These are phyloP conservation scores for Hysterangium stoloniferum DNA, from an alignment of 768 basidiomycete genomes.

Conservation along the genomic window DNA sequence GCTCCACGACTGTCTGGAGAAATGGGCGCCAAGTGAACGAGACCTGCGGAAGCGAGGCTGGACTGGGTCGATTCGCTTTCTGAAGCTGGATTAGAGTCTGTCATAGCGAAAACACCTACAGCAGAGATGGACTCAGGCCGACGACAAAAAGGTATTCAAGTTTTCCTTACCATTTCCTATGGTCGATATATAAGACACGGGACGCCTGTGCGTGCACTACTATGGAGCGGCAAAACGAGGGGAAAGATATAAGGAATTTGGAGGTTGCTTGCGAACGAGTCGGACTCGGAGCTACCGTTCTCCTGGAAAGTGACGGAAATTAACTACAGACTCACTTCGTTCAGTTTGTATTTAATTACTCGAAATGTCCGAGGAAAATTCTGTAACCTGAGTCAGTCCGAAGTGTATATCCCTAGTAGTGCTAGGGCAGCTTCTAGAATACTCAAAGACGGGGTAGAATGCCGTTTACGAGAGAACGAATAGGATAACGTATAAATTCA, in stretches of 20 bases:
- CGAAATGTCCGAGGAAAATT: not conserved
- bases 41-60: constrained; percentile 11
- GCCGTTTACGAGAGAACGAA: too few species aligned
- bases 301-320: constrained; percentile 11
- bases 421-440: too few species aligned
- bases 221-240: not conserved
- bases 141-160: not conserved
- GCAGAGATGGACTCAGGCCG: constrained; percentile 5
- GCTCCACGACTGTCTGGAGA: not conserved
- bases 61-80: constrained; percentile 3
- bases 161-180: not conserved
- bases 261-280: not conserved
- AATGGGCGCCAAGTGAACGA: constrained; percentile 13
- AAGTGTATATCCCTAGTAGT: too few species aligned
- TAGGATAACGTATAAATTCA: too few species aligned
- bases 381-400: too few species aligned
- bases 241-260: not conserved
- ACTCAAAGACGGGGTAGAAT: too few species aligned
- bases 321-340: constrained; percentile 2
- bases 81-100: constrained; percentile 1
- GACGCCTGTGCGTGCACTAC: not conserved
- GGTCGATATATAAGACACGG: not conserved
- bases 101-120: constrained; percentile 4
- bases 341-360: not conserved
- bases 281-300: constrained; percentile 3